A percentile compares a stretch with the other conserved stretches of the same genome.
Conservation (phyloP, 2,329 filamentous ascomycete genomes). For the Aspergillus uvarum region DNA sequence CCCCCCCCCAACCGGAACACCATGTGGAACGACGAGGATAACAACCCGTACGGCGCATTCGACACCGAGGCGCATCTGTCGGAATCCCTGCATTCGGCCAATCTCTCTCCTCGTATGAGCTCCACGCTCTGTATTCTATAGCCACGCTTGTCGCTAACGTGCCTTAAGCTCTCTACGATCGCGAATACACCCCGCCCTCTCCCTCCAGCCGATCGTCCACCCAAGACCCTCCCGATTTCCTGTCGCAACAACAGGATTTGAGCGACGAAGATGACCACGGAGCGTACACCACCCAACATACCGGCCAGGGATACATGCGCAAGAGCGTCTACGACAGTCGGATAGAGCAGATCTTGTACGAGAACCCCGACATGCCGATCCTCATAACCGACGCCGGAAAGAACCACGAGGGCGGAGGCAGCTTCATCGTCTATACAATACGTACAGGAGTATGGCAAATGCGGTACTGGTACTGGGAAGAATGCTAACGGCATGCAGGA, state of each 20-base stretch:
- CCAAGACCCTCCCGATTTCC: constrained; percentile 62
- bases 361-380: constrained; percentile 86
- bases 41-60: constrained; percentile 96
- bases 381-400: constrained; percentile 94
- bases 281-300: constrained; percentile 50
- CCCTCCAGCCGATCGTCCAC: constrained; percentile 71
- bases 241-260: constrained; percentile 53
- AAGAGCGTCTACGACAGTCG: constrained; percentile 90
- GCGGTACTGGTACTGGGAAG: not conserved
- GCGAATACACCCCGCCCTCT: constrained; percentile 64
- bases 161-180: constrained; percentile 56
- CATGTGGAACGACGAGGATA: constrained; percentile 99
- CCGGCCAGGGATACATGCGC: constrained; percentile 51
- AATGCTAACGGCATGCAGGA: constrained; percentile 58
- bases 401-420: constrained; percentile 84
- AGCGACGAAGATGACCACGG: constrained; percentile 61
- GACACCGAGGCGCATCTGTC: constrained; percentile 78
- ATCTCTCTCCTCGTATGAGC: constrained; percentile 53
- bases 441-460: constrained; percentile 72
- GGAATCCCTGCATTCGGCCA: constrained; percentile 62
- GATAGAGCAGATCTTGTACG: constrained; percentile 95
- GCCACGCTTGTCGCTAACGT: constrained; percentile 7
- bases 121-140: not conserved
- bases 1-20: constrained; percentile 29
- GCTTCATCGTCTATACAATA: constrained; percentile 97